Evolutionary conservation across 805 yeast species (phyloP).

Genomic region (Ogataea angusta): DNA sequence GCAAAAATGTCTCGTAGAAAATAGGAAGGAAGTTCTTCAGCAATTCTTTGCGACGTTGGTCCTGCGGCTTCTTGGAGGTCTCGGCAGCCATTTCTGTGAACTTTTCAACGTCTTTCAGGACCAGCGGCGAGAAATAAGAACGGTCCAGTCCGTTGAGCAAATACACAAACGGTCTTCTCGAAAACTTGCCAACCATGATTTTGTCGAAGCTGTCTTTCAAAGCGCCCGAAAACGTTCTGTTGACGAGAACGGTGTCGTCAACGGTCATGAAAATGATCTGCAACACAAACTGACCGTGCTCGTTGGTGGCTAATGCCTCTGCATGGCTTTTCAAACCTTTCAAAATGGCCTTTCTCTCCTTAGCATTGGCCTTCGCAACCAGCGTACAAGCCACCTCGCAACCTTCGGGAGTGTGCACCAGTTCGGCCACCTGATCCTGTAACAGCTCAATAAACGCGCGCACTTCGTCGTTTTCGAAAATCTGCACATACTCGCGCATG

Average conservation of each 20-base stretch:
- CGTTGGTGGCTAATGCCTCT: slow-evolving; percentile 74
- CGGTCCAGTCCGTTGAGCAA: slow-evolving; percentile 75
- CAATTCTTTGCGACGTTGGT: slow-evolving; percentile 70
- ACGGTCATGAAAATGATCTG: slow-evolving; percentile 78
- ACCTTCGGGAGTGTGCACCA: slow-evolving; percentile 95
- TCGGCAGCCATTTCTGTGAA: slow-evolving; percentile 59
- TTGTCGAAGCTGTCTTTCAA: slow-evolving; percentile 50
- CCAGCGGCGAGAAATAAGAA: slow-evolving; percentile 72
- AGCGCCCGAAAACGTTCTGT: slow-evolving; percentile 67
- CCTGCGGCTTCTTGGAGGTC: slow-evolving; percentile 85
- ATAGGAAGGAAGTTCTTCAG: slow-evolving; percentile 61
- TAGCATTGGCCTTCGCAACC: slow-evolving; percentile 81
- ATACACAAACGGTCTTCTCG: slow-evolving; percentile 86
- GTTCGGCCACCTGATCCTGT: slow-evolving; percentile 86
- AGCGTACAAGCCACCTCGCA: slow-evolving; percentile 83
- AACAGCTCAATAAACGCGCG: slow-evolving; percentile 79
- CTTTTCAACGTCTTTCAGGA: slow-evolving; percentile 54
- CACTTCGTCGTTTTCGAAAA: slow-evolving; percentile 66
- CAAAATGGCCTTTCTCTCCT: slow-evolving; percentile 81
- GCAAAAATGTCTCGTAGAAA: slow-evolving; percentile 53
- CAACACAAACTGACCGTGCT: slow-evolving; percentile 79
- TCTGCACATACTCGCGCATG: slow-evolving; percentile 80
- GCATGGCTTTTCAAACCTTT: slow-evolving; percentile 73
- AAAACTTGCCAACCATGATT: slow-evolving; percentile 65
- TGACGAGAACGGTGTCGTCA: slow-evolving; percentile 86